Evolutionary conservation across 768 basidiomycete species (phyloP).

Genomic region (Fibroporia radiculosa): DNA sequence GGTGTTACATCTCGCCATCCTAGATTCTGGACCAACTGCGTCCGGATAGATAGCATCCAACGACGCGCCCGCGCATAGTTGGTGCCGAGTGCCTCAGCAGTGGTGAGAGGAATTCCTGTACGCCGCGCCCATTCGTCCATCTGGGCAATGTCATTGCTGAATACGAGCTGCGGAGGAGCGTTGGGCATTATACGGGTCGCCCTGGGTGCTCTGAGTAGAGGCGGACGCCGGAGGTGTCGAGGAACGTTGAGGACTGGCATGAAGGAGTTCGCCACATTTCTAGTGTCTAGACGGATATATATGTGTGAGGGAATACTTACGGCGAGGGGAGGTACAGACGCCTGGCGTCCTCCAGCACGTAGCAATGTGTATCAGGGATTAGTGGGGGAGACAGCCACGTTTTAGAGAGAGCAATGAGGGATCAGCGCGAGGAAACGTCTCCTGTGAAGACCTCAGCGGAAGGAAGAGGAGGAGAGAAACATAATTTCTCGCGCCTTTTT

Average conservation of each 20-base stretch:
- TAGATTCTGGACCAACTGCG: constrained; percentile 56
- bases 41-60: constrained; percentile 59
- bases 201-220: constrained; percentile 1
- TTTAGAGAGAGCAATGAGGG: constrained; percentile 3
- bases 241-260: constrained; percentile 1
- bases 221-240: constrained; percentile 6
- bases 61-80: constrained; percentile 77
- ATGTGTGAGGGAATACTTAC: constrained; percentile 13
- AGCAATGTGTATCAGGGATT: constrained; percentile 17
- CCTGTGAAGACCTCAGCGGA: constrained; percentile 9
- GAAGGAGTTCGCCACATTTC: not conserved
- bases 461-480: constrained; percentile 19
- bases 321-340: constrained; percentile 11
- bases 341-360: constrained; percentile 18
- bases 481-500: constrained; percentile 32
- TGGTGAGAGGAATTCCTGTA: constrained; percentile 75
- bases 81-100: constrained; percentile 72
- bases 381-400: constrained; percentile 15
- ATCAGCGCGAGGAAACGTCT: constrained; percentile 5
- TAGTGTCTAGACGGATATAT: constrained; percentile 1
- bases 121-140: constrained; percentile 81
- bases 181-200: constrained; percentile 18
- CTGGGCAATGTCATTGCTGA: constrained; percentile 71
- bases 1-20: constrained; percentile 59
- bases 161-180: constrained; percentile 52